Evolutionary conservation across 2,329 filamentous ascomycete genomes (phyloP), one percentile per base, ranked within the genome.

Genomic region (Fusarium nodosum): DNA sequence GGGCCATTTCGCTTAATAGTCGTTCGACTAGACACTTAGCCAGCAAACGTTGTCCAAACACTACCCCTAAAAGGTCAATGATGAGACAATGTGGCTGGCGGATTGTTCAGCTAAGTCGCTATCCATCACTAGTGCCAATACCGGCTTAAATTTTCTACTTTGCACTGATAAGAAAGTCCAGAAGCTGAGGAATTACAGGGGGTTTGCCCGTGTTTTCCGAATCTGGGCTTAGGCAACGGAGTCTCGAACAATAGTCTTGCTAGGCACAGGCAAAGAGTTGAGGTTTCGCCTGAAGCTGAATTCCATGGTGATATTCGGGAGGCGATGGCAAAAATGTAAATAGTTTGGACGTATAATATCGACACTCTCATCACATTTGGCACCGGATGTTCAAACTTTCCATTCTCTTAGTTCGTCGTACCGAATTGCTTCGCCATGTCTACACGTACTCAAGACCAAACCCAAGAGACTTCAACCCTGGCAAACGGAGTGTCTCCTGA

Each of bases 211-310:
- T 18, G 7, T 36, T 11, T 1, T n/a, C 2, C 7, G 13, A 6
- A 24, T 0, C 22, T 10, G 1, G 2, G 38, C 38, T 41, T 8
- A 13, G 38, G 4, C 20, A 7, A 41, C 1, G 0, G 20, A 41
- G 38, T 41, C 38, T 41, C 20, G 12, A 41, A 22, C 38, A 24
- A 20, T 22, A 22, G 13, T 22, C 7, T 41, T 4, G 4, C 13
- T 15, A 22, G 38, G 38, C 20, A 24, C 4, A 22, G 38, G 24
- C 20, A 5, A 22, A 41, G 4, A 24, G 6, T 41, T 10, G 7
- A 24, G 38, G 16, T 41, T 3, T 24, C 20, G 20, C 20, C 20
- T 41, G 20, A 24, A 24, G 38, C 20, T 24, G 38, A 16, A 16
- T 41, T 18, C 7, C 6, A 41, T 5, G 5, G 4, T 1, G 4